phyloP scores from a whole-genome alignment of 129 eudicot species.

The Sambucus nigra region DNA sequence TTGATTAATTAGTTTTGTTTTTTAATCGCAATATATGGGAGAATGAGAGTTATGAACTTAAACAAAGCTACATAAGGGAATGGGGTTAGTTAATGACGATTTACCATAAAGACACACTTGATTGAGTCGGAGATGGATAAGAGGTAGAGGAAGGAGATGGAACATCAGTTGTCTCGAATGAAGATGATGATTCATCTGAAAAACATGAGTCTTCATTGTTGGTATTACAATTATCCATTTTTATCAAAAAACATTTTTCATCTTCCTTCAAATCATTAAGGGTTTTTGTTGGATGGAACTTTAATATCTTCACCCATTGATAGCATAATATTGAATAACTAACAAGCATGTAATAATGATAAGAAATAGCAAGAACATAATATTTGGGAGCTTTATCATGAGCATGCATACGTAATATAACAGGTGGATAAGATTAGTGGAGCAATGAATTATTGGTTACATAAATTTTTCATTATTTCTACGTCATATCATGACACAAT shows the following conservation, averaged over 20 bases:
- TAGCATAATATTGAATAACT: neutral
- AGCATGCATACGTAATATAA: slow-evolving; percentile 13
- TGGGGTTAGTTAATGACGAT: no score
- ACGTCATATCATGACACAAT: neutral
- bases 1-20: no score
- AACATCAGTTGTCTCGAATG: slow-evolving; percentile 43
- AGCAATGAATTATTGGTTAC: neutral
- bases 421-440: slow-evolving; percentile 10
- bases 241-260: neutral
- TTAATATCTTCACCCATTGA: slow-evolving; percentile 18
- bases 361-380: neutral
- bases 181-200: slow-evolving; percentile 32
- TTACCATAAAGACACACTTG: slow-evolving; percentile 42
- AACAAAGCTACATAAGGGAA: no score
- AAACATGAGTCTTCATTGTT: slow-evolving; percentile 23
- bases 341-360: neutral
- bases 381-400: slow-evolving; percentile 9
- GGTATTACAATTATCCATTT: slow-evolving; percentile 8
- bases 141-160: slow-evolving; percentile 56
- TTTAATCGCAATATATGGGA: no score
- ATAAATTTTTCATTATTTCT: neutral
- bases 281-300: slow-evolving; percentile 2
- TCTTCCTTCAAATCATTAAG: slow-evolving; percentile 10
- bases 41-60: no score
- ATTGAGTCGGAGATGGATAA: slow-evolving; percentile 19